Evolutionary conservation across 192 early-diverging fungal species (phyloP).

Genomic region (Umbelopsis sp.): DNA sequence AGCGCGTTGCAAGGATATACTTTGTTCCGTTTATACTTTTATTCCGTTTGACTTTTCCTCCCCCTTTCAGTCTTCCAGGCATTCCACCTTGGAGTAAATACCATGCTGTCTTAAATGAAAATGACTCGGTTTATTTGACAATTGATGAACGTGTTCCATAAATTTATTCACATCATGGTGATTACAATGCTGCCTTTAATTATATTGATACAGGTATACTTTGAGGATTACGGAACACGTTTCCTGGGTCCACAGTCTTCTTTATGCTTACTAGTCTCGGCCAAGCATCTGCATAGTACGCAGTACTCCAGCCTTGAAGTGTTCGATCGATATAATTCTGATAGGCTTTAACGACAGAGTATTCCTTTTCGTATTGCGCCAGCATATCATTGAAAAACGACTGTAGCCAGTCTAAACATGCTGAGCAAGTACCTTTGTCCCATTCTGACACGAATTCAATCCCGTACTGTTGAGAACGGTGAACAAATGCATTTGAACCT

Average conservation of each 20-base stretch:
- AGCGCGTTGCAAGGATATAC: too few species aligned
- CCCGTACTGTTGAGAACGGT: constrained; percentile 33
- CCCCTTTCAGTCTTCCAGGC: too few species aligned
- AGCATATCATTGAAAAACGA: constrained; percentile 38
- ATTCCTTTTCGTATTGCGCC: constrained; percentile 28
- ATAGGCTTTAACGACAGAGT: constrained; percentile 28
- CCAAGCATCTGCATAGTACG: constrained; percentile 39
- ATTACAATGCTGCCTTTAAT: too few species aligned
- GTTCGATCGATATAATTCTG: constrained; percentile 48
- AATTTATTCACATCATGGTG: too few species aligned
- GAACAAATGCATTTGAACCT: constrained; percentile 36
- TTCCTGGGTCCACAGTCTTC: constrained; percentile 29
- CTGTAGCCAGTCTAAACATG: constrained; percentile 33
- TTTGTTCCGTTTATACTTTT: too few species aligned
- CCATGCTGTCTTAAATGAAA: too few species aligned
- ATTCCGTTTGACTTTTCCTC: too few species aligned
- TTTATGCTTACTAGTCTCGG: constrained; percentile 34
- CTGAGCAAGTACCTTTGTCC: constrained; percentile 26
- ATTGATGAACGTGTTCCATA: too few species aligned
- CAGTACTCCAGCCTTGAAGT: constrained; percentile 34
- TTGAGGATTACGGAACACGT: constrained; percentile 42
- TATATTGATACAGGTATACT: constrained; percentile 36
- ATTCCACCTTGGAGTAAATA: too few species aligned
- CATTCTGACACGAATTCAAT: constrained; percentile 43
- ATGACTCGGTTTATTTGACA: too few species aligned